Evolutionary conservation across 352 stramenopile genomes (phyloP), one percentile per base, ranked within the genome.

Genomic region (Globisporangium barbulae): DNA sequence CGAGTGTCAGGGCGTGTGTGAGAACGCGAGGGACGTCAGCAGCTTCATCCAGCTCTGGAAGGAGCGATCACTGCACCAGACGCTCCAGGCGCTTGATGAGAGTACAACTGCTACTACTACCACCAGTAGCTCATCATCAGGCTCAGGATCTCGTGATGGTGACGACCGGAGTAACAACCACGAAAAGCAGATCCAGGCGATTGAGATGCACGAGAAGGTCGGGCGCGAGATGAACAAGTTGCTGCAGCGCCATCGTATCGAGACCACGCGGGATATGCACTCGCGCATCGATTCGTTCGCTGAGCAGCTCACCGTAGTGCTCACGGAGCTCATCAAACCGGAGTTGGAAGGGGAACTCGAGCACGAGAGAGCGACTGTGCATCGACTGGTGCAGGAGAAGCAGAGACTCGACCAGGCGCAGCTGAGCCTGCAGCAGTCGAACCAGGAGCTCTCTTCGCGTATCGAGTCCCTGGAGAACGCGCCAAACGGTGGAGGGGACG

Each of bases 11-110:
- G 22, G n/a, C 2, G 61, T 49, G 12, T 63, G 59, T 1, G 42
- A 67, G 53, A 66, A 78, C 8, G 21, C 64, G 22, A 19, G 54
- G 13, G 68, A 75, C 22, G 59, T 75, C n/a, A 45, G 44, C 15
- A 61, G 61, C 25, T 41, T 33, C 21, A 66, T 88, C 13, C 80
- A 89, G 67, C 67, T 85, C 2, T 89, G 78, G 76, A 87, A 88
- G 39, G 80, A 89, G 64, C 65, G 80, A 17, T 85, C 80, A 12
- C 52, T 89, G 25, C 71, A 88, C 30, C 76, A 83, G 49, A 84
- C 74, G 2, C 67, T 89, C 4, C 68, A 85, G 50, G 61, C 68
- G 13, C 64, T 89, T 6, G 80, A 89, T 6, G 54, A 39, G 57
- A 58, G 30, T 21, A 25, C 55, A 33, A 5, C 2, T 8, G 50